phyloP scores from a whole-genome alignment of 2,329 filamentous ascomycete genomes.

The Xylariaceae sp. region DNA sequence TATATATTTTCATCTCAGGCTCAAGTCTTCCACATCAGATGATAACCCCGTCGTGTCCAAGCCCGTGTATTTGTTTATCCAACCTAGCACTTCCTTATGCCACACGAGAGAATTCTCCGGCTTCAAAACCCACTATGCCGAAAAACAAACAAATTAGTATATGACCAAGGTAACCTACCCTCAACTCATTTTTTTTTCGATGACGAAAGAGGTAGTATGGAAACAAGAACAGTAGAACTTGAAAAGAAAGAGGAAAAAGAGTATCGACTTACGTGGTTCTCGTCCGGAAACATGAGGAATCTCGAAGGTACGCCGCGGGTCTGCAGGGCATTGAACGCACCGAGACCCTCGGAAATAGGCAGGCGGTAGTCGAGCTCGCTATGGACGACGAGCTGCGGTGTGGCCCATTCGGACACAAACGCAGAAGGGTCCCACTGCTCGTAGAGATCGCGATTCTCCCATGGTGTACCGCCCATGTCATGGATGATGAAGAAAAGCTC shows the following conservation, averaged over 20 bases:
- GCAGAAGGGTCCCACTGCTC: slow-evolving; percentile 73
- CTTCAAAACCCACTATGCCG: slow-evolving; percentile 82
- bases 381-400: slow-evolving; percentile 87
- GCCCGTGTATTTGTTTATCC: slow-evolving; percentile 70
- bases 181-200: neutral
- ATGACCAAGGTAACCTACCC: neutral
- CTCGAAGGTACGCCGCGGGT: slow-evolving; percentile 76
- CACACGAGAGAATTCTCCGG: slow-evolving; percentile 90
- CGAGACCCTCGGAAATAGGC: slow-evolving; percentile 82
- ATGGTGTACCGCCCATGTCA: slow-evolving; percentile 68
- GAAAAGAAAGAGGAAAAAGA: too few species aligned
- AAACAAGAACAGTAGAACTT: slow-evolving; percentile 64
- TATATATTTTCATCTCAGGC: slow-evolving; percentile 24
- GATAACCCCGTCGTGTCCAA: slow-evolving; percentile 43
- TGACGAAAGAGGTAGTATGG: slow-evolving; percentile 40
- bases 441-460: slow-evolving; percentile 68
- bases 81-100: slow-evolving; percentile 85
- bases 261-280: slow-evolving; percentile 58
- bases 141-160: slow-evolving; percentile 14
- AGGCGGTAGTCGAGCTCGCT: slow-evolving; percentile 89
- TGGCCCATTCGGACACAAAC: slow-evolving; percentile 75
- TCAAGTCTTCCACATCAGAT: slow-evolving; percentile 30
- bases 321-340: slow-evolving; percentile 87
- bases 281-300: slow-evolving; percentile 82
- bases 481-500: slow-evolving; percentile 75